These are phyloP conservation scores for Keqinozyma sinolaborantium DNA, from an alignment of 1,139 yeast species.

Conservation along the genomic window DNA sequence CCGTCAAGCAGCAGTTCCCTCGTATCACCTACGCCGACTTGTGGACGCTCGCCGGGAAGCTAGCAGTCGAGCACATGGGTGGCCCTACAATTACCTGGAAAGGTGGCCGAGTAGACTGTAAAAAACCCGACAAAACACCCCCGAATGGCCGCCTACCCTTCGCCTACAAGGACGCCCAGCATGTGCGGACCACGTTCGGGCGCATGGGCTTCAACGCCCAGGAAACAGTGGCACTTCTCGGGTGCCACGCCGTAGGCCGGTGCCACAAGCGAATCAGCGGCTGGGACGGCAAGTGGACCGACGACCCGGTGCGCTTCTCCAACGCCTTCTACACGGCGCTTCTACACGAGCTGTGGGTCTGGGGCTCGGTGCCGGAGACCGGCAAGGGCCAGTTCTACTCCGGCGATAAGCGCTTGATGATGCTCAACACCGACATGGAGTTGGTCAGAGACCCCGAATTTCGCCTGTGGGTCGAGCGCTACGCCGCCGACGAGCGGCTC, in stretches of 20 bases:
- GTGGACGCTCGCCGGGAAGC: constrained; percentile 64
- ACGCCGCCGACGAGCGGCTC: constrained; percentile 49
- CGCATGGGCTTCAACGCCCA: constrained; percentile 63
- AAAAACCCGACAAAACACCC: constrained; percentile 49
- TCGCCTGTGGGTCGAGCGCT: constrained; percentile 47
- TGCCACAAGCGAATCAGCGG: constrained; percentile 53
- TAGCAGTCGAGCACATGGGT: constrained; percentile 58
- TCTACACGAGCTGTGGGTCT: constrained; percentile 27
- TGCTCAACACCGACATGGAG: constrained; percentile 64
- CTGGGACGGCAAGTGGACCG: constrained; percentile 44
- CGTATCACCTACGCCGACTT: constrained; percentile 63
- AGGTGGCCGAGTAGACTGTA: constrained; percentile 61
- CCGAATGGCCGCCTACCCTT: constrained; percentile 62
- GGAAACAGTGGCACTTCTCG: constrained; percentile 61
- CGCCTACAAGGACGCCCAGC: constrained; percentile 50
- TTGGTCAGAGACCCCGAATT: constrained; percentile 48
- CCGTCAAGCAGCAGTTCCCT: constrained; percentile 53
- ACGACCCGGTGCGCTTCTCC: constrained; percentile 28
- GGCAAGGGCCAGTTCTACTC: constrained; percentile 37
- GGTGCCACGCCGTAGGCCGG: constrained; percentile 66
- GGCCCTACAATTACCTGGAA: constrained; percentile 59
- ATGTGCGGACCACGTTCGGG: constrained; percentile 49
- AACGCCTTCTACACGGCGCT: constrained; percentile 33
- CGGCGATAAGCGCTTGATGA: constrained; percentile 46
- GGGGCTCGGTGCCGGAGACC: constrained; percentile 35